Evolutionary conservation across 2,329 filamentous ascomycete genomes (phyloP).

Genomic region (Harringtonia aguacate): DNA sequence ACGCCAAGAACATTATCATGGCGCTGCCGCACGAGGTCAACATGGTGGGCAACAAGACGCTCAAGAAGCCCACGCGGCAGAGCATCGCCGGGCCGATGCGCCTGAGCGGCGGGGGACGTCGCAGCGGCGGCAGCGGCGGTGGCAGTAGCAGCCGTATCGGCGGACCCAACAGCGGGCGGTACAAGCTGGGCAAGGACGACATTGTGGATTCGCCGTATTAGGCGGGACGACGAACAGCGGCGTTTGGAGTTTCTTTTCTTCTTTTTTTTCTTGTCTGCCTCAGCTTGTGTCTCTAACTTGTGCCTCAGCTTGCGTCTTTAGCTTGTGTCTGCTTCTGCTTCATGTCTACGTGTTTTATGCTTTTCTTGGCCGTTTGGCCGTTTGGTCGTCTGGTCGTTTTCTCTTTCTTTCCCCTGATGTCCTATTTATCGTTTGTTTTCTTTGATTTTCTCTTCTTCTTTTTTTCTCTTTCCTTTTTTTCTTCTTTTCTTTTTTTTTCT

Average conservation of each 20-base stretch:
- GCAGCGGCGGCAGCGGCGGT: constrained; percentile 28
- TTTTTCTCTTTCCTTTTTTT: too few relatives aligned
- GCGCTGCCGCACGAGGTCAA: constrained; percentile 95
- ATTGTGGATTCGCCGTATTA: constrained; percentile 65
- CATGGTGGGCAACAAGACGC: constrained; percentile 80
- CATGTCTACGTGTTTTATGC: too few relatives aligned
- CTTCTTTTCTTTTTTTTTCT: neutral
- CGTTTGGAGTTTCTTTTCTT: neutral
- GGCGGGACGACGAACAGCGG: neutral
- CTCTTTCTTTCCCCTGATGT: too few relatives aligned
- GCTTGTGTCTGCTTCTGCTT: too few relatives aligned
- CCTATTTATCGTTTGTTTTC: too few relatives aligned
- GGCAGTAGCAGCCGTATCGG: constrained; percentile 41
- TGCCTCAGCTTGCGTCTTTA: too few relatives aligned
- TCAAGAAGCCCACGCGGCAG: constrained; percentile 83
- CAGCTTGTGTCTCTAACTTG: neutral
- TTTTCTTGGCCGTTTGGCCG: too few relatives aligned
- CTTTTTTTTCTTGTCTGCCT: neutral
- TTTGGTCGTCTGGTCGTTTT: too few relatives aligned
- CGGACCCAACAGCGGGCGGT: constrained; percentile 45
- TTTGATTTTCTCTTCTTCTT: neutral
- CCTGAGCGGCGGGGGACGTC: constrained; percentile 20
- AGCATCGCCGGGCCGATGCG: constrained; percentile 58
- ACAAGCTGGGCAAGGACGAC: constrained; percentile 69
- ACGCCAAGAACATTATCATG: constrained; percentile 96